Base-by-base conservation (phyloP, 1,139 yeast species). In the Nakaseomyces uthaithaninus region DNA sequence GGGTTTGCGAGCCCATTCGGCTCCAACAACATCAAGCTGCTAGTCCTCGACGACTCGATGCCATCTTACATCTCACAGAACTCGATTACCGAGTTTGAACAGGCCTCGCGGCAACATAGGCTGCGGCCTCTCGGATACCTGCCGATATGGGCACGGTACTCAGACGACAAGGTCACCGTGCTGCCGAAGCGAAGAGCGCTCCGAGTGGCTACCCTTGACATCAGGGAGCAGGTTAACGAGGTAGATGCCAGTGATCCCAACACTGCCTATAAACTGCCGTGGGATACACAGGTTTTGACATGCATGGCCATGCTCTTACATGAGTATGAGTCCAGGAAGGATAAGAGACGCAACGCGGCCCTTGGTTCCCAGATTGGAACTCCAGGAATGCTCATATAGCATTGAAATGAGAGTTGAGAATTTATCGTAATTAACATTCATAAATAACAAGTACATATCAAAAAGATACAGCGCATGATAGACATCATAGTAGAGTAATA, bases 301-400 rank as follows among this genome's bases (percentile, higher is more conserved):
- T 62, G 66, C 43, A 62, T 63, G 65, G 51, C 64, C 8, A 45
- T 64, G 54, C 53, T 62, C 3, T 42, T 64, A 18, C 64, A 57
- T 42, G 59, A 53, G 20, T 50, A 51, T 25, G 62, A 57, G 42
- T 49, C 57, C 14, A 47, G 58, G 23, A 57, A 57, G 40, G 62
- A 56, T 26, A 51, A 51, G 38, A 42, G 60, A 22, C 52, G 48
- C 36, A 42, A 33, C 16, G 36, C 34, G 10, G 37, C 16, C 18
- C 30, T 38, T 15, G 14, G 22, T 31, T 19, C 33, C 10, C 35
- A 31, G n/a, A 4, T 31, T 8, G 35, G 24, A 12, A 12, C 25
- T 11, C 24, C 35, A 1, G 35, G 35, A 19, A 19, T 31, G 25
- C 9, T 31, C 5, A 19, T 31, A 20, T 31, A 12, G 14, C 28